Evolutionary conservation across 306 rosid species (phyloP).

Genomic region (Crataegus laevigata): DNA sequence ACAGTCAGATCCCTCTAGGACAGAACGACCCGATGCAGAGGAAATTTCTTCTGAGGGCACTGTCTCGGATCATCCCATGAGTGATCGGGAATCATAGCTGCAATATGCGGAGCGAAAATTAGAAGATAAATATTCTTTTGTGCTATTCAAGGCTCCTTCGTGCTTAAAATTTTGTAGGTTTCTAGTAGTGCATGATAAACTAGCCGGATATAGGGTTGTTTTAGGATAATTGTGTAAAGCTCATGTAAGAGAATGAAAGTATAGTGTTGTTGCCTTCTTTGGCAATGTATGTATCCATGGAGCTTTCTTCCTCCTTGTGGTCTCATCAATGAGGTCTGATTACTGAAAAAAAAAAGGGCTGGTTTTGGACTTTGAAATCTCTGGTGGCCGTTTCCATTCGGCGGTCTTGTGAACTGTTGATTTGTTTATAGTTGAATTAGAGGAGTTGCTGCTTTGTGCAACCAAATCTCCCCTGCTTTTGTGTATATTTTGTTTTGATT

Average conservation of each 20-base stretch:
- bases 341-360: not conserved
- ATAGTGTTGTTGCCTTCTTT: constrained; percentile 48
- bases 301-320: not conserved
- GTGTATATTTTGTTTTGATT: not conserved
- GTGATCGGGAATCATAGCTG: constrained; percentile 63
- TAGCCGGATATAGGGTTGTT: constrained; percentile 44
- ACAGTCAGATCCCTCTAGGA: constrained; percentile 63
- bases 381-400: not conserved
- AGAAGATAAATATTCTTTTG: constrained; percentile 48
- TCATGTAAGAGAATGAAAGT: constrained; percentile 64
- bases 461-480: not conserved
- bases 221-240: constrained; percentile 60
- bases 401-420: not conserved
- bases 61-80: constrained; percentile 67
- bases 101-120: constrained; percentile 24
- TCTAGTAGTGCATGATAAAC: constrained; percentile 41
- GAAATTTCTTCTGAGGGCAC: constrained; percentile 92
- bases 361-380: not conserved
- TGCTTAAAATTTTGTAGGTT: constrained; percentile 89
- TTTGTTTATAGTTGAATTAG: not conserved
- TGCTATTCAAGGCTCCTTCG: constrained; percentile 50
- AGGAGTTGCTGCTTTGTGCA: not conserved
- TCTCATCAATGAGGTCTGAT: not conserved
- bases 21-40: constrained; percentile 43
- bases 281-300: constrained; percentile 6